Conservation (phyloP, 148 eudicot species). For the Suaeda aralocaspica region DNA sequence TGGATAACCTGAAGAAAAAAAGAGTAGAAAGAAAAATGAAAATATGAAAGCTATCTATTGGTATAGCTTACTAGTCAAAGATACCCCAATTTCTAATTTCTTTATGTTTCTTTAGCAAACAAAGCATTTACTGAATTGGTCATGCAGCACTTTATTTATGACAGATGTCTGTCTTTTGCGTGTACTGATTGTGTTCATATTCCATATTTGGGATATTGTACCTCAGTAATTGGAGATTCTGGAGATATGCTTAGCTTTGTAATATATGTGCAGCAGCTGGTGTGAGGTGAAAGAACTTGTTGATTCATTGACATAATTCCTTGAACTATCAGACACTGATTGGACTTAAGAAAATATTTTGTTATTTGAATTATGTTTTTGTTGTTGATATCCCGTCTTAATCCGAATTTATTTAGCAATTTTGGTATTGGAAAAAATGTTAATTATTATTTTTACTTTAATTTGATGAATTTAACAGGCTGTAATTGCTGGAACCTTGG, state of each 20-base stretch:
- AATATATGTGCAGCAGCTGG: neutral
- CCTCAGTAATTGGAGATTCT: neutral
- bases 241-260: neutral
- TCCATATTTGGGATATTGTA: neutral
- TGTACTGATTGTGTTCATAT: neutral
- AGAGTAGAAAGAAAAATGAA: neutral
- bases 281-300: neutral
- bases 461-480: constrained; percentile 48
- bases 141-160: neutral
- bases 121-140: neutral
- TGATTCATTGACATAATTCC: neutral
- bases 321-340: neutral
- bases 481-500: constrained; percentile 86
- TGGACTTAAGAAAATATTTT: neutral
- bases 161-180: neutral
- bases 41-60: neutral
- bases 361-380: neutral
- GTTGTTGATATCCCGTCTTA: neutral
- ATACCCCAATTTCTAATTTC: neutral
- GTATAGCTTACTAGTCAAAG: neutral
- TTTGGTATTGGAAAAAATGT: neutral
- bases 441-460: neutral
- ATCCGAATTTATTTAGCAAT: neutral
- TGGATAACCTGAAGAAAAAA: neutral
- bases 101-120: neutral